These are phyloP conservation scores for Nigrospora osmanthi DNA, from an alignment of 2,329 filamentous ascomycete genomes.

Conservation along the genomic window DNA sequence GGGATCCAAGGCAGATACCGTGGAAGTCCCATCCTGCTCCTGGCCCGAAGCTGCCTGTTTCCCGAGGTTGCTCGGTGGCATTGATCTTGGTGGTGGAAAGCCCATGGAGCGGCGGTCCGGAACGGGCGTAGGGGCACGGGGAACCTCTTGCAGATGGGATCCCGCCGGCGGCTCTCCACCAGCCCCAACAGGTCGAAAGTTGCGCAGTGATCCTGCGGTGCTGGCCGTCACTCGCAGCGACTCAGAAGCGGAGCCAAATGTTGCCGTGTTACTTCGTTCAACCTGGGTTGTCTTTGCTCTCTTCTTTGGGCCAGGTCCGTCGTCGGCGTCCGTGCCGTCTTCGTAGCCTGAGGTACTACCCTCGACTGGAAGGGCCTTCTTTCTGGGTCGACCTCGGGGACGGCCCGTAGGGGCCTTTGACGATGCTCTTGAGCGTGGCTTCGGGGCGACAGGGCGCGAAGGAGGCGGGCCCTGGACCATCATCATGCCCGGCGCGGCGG, in stretches of 20 bases:
- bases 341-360: conserved; percentile 72
- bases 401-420: conserved; percentile 44
- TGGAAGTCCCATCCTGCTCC: conserved; percentile 30
- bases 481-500: conserved; percentile 23
- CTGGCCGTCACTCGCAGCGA: conserved; percentile 86
- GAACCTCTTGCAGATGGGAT: conserved; percentile 61
- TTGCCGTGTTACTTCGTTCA: conserved; percentile 62
- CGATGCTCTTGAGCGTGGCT: conserved; percentile 52
- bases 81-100: conserved; percentile 20
- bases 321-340: conserved; percentile 54
- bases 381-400: conserved; percentile 48
- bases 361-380: conserved; percentile 37
- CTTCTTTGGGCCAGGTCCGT: conserved; percentile 56
- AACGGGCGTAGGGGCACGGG: conserved; percentile 70
- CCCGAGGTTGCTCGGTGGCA: conserved; percentile 42
- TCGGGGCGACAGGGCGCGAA: conserved; percentile 6
- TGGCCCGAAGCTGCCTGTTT: conserved; percentile 53
- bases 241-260: conserved; percentile 66
- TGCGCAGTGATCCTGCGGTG: conserved; percentile 79
- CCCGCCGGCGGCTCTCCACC: conserved; percentile 32
- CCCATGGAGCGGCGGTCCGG: conserved; percentile 37
- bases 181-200: conserved; percentile 65
- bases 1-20: conserved; percentile 21
- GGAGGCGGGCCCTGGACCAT: conserved; percentile 19
- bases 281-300: conserved; percentile 70